Evolutionary conservation across 2,329 filamentous ascomycete species (phyloP).

Genomic region (Aspergillus awamori): DNA sequence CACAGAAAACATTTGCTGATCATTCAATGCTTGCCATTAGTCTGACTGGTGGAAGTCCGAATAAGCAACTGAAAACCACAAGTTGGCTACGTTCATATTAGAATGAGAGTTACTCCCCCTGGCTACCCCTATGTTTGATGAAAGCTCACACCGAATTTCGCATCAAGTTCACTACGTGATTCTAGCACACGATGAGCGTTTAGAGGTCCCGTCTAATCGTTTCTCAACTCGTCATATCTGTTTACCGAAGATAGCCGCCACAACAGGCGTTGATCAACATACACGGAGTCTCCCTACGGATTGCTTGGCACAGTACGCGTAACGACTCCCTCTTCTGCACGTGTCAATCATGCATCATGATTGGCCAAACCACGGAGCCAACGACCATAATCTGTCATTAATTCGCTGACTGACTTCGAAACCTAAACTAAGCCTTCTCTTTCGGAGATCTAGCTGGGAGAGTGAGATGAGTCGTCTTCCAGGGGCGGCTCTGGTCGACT

Average conservation of each 20-base stretch:
- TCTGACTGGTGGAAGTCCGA: neutral
- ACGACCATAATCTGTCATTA: neutral
- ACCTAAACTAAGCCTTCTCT: neutral
- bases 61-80: neutral
- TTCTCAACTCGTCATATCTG: neutral
- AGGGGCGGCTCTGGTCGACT: neutral
- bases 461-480: neutral
- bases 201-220: neutral
- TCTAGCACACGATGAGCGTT: neutral
- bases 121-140: neutral
- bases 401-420: neutral
- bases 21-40: neutral
- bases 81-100: neutral
- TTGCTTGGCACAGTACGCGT: neutral
- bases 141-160: neutral
- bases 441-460: neutral
- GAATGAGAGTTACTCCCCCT: neutral
- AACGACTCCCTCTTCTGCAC: neutral
- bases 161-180: neutral
- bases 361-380: neutral
- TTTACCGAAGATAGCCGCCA: neutral
- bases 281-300: neutral
- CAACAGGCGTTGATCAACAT: neutral
- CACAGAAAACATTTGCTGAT: neutral
- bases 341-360: neutral